Evolutionary conservation across 2,329 filamentous ascomycete genomes (phyloP).

Genomic region (Aureobasidium sp.): DNA sequence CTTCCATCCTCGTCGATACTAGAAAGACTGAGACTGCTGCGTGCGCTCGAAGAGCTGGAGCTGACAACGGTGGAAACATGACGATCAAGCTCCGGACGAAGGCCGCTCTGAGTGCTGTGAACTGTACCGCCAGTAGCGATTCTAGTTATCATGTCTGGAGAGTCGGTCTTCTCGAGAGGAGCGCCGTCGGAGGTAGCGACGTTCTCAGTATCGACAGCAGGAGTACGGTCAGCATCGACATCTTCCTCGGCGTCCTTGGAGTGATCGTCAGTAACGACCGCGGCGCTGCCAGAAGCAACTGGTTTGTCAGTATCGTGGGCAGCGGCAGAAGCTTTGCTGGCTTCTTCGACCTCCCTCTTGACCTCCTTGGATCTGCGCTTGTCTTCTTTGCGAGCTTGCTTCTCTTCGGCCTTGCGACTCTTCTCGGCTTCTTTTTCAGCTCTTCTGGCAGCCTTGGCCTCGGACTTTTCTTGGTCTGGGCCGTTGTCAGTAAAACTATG

Average conservation of each 20-base stretch:
- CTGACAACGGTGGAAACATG: constrained; percentile 27
- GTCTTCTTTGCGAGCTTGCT: constrained; percentile 43
- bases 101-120: background rate
- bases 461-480: constrained; percentile 50
- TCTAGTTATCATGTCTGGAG: constrained; percentile 3
- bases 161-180: constrained; percentile 6
- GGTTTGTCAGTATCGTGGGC: constrained; percentile 11
- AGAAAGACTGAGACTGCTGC: constrained; percentile 8
- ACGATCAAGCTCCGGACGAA: constrained; percentile 25
- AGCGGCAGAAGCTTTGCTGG: constrained; percentile 16
- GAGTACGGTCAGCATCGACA: constrained; percentile 1
- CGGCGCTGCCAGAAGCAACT: constrained; percentile 1
- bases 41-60: constrained; percentile 17
- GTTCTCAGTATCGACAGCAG: background rate
- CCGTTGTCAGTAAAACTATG: constrained; percentile 25
- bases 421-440: constrained; percentile 38
- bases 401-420: constrained; percentile 48
- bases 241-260: background rate
- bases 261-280: background rate
- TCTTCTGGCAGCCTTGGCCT: constrained; percentile 31
- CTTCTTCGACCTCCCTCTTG: constrained; percentile 22
- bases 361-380: constrained; percentile 44
- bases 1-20: constrained; percentile 17
- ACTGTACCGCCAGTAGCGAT: background rate
- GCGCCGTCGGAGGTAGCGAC: constrained; percentile 2